These are phyloP conservation scores for Ganoderma lingzhi DNA, from an alignment of 1,284 basidiomycete genomes.

Conservation along the genomic window DNA sequence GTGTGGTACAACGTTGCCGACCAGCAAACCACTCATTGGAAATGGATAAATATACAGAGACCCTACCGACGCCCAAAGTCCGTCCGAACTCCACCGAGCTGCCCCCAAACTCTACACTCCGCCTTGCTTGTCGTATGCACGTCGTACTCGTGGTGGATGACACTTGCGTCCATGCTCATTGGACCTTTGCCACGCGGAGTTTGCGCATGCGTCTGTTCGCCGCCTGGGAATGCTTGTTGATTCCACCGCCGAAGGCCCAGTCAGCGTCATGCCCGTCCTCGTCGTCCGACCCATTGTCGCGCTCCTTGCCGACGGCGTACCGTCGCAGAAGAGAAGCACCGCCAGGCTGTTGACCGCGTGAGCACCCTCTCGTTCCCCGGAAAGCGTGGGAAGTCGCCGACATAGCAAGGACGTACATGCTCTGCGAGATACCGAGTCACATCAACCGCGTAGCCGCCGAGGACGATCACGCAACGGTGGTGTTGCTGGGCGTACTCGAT, in stretches of 20 bases:
- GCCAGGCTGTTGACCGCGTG: slow-evolving; percentile 54
- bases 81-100: not conserved
- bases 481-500: slow-evolving; percentile 44
- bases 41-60: slow-evolving; percentile 5
- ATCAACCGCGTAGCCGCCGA: slow-evolving; percentile 73
- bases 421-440: slow-evolving; percentile 69
- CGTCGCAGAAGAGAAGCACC: slow-evolving; percentile 56
- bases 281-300: slow-evolving; percentile 20
- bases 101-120: slow-evolving; percentile 4
- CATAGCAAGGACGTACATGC: slow-evolving; percentile 58
- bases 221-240: slow-evolving; percentile 76
- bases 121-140: not conserved
- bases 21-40: not conserved
- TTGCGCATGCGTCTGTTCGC: slow-evolving; percentile 64
- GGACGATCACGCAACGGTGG: slow-evolving; percentile 58
- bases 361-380: not conserved
- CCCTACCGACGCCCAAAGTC: not conserved
- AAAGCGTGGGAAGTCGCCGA: slow-evolving; percentile 15
- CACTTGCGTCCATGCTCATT: slow-evolving; percentile 6
- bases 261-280: slow-evolving; percentile 53
- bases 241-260: slow-evolving; percentile 74
- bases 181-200: slow-evolving; percentile 54
- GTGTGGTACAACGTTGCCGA: slow-evolving; percentile 1
- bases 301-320: slow-evolving; percentile 49
- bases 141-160: not conserved